Conservation (phyloP, 306 rosid genomes). For the Benincasa hispida region DNA sequence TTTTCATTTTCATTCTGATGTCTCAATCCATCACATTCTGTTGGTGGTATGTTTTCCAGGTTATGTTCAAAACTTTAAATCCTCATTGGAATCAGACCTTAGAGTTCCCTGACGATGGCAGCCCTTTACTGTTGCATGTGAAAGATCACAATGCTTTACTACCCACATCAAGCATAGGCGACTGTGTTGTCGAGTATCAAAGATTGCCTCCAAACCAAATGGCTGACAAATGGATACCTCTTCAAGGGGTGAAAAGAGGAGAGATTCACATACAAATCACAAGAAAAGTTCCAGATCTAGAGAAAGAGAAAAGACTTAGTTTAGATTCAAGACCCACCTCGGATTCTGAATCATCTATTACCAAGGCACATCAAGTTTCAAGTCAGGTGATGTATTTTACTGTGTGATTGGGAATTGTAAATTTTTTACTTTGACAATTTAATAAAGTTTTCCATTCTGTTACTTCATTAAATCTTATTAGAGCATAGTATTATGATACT, state of each 20-base stretch:
- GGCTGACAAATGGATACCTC: slow-evolving; percentile 96
- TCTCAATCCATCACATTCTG: background rate
- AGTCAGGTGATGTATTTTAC: slow-evolving; percentile 36
- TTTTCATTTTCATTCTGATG: background rate
- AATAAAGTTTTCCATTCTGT: background rate
- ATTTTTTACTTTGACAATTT: background rate
- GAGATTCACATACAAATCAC: slow-evolving; percentile 83
- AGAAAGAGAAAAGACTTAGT: slow-evolving; percentile 38
- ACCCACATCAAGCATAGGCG: slow-evolving; percentile 69
- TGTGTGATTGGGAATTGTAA: background rate
- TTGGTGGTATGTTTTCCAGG: slow-evolving; percentile 29
- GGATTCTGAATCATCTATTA: slow-evolving; percentile 57
- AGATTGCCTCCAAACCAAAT: slow-evolving; percentile 64
- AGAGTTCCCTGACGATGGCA: slow-evolving; percentile 79
- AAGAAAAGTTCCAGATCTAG: slow-evolving; percentile 62
- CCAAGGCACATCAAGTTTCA: slow-evolving; percentile 59
- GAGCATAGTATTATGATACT: background rate
- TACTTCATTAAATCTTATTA: background rate
- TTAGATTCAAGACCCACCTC: slow-evolving; percentile 26
- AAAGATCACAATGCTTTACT: slow-evolving; percentile 78
- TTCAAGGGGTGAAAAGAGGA: slow-evolving; percentile 80
- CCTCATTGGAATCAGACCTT: slow-evolving; percentile 94
- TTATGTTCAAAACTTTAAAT: slow-evolving; percentile 60
- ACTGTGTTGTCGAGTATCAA: slow-evolving; percentile 81
- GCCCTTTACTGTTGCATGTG: slow-evolving; percentile 60